Evolutionary conservation across 768 basidiomycete genomes (phyloP).

Genomic region (Neoboletus brunneissimus): DNA sequence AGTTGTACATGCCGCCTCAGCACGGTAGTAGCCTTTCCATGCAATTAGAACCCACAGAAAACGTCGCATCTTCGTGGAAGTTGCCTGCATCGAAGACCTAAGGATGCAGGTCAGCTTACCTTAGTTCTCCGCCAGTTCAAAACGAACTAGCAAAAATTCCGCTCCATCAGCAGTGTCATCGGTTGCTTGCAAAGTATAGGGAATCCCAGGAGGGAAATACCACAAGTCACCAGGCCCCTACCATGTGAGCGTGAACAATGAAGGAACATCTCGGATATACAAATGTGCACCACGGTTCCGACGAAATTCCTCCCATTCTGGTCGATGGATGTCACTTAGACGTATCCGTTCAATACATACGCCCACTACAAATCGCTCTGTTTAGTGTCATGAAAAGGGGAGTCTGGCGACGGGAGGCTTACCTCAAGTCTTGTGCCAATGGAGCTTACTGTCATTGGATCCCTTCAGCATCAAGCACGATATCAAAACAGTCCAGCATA

Average conservation of each 20-base stretch:
- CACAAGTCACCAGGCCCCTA: slow-evolving; percentile 45
- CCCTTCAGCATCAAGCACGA: background rate
- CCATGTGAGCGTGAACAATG: slow-evolving; percentile 16
- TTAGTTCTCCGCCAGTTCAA: background rate
- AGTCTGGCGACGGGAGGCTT: background rate
- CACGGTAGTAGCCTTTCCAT: background rate
- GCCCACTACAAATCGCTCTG: slow-evolving; percentile 37
- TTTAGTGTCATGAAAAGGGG: background rate
- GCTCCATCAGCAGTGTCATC: slow-evolving; percentile 40
- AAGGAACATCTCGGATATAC: background rate
- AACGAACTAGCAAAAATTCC: slow-evolving; percentile 46
- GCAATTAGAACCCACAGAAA: slow-evolving; percentile 28
- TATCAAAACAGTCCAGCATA: background rate
- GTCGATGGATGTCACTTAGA: slow-evolving; percentile 45
- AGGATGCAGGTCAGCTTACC: background rate
- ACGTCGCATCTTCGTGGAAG: slow-evolving; percentile 54
- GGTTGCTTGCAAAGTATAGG: slow-evolving; percentile 53
- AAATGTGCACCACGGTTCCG: slow-evolving; percentile 42
- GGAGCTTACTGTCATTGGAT: slow-evolving; percentile 33
- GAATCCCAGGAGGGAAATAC: slow-evolving; percentile 55
- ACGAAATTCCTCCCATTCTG: slow-evolving; percentile 47
- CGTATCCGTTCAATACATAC: slow-evolving; percentile 45
- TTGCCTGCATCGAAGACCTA: slow-evolving; percentile 34
- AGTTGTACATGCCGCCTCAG: slow-evolving; percentile 3
- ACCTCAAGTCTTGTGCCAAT: slow-evolving; percentile 41